phyloP scores from a whole-genome alignment of 2,329 filamentous ascomycete species.

The Zymoseptoria passerinii region DNA sequence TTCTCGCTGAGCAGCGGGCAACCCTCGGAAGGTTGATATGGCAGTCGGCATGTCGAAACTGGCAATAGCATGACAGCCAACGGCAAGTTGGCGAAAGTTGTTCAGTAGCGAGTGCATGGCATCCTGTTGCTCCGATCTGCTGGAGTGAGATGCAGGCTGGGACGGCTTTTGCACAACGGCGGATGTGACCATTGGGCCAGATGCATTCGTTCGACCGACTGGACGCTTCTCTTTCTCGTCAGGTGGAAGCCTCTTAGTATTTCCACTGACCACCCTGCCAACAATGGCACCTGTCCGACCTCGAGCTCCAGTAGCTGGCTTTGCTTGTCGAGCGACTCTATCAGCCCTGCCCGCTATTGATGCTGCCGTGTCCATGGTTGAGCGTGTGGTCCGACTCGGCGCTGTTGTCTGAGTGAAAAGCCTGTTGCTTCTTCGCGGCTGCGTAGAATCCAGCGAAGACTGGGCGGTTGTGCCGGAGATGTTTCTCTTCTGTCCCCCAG shows the following conservation, averaged over 20 bases:
- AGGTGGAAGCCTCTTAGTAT: constrained; percentile 54
- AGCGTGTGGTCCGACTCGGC: constrained; percentile 53
- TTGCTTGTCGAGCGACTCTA: constrained; percentile 40
- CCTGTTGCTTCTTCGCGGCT: constrained; percentile 39
- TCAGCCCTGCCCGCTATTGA: constrained; percentile 54
- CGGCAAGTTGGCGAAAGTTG: constrained; percentile 71
- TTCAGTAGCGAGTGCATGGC: constrained; percentile 70
- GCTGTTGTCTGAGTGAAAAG: constrained; percentile 59
- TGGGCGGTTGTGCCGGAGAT: constrained; percentile 58
- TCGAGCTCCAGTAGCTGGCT: constrained; percentile 59
- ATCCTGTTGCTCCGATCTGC: constrained; percentile 50
- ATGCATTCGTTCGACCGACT: constrained; percentile 41
- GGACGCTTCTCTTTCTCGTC: constrained; percentile 55
- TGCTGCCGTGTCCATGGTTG: constrained; percentile 41
- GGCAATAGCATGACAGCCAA: constrained; percentile 68
- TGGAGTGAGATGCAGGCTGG: constrained; percentile 6
- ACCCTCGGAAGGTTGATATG: constrained; percentile 60
- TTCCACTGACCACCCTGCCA: constrained; percentile 81
- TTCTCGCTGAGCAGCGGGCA: constrained; percentile 70
- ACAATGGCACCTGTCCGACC: constrained; percentile 62
- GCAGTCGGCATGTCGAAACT: constrained; percentile 74
- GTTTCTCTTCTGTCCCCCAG: constrained; percentile 67
- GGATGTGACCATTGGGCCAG: constrained; percentile 27
- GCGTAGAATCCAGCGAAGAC: constrained; percentile 31
- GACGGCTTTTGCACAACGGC: constrained; percentile 19